These are phyloP conservation scores for Scedosporium apiospermum DNA, from an alignment of 2,329 filamentous ascomycete species.

Conservation along the genomic window DNA sequence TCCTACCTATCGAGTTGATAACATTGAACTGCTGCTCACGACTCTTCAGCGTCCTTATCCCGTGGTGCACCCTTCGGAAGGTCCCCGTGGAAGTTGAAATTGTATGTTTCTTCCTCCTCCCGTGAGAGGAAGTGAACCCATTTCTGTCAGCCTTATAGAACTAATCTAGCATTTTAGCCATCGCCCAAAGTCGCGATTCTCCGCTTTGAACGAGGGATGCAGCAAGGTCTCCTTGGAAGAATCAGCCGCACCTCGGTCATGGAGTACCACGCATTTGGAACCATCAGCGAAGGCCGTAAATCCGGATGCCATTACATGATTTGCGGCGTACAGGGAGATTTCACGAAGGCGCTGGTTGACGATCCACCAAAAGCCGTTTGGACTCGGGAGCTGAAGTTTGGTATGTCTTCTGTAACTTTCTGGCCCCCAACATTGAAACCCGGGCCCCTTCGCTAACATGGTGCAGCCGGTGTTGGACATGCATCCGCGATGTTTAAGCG, in stretches of 20 bases:
- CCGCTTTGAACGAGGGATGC: conserved; percentile 28
- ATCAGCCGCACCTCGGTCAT: conserved; percentile 31
- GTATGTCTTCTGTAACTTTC: conserved; percentile 15
- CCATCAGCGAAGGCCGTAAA: conserved; percentile 28
- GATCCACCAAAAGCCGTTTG: conserved; percentile 28
- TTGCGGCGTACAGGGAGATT: conserved; percentile 31
- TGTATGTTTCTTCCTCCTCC: conserved; percentile 14
- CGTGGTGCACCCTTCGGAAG: conserved; percentile 28
- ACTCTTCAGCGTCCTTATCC: conserved; percentile 23
- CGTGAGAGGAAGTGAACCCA: background rate
- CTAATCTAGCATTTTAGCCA: conserved; percentile 16
- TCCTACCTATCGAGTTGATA: background rate
- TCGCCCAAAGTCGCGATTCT: conserved; percentile 30
- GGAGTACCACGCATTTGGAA: conserved; percentile 33
- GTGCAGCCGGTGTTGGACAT: conserved; percentile 29
- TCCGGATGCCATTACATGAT: conserved; percentile 29
- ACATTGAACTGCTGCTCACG: background rate
- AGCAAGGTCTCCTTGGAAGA: conserved; percentile 29
- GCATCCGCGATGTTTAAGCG: conserved; percentile 32
- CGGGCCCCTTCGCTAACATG: conserved; percentile 8
- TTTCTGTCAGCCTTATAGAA: background rate
- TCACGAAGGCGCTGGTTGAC: conserved; percentile 27
- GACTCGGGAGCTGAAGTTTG: conserved; percentile 30
- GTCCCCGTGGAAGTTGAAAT: conserved; percentile 29
- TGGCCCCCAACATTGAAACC: no score